phyloP scores from a whole-genome alignment of 257 asterid genomes.

The Scutellaria barbata region DNA sequence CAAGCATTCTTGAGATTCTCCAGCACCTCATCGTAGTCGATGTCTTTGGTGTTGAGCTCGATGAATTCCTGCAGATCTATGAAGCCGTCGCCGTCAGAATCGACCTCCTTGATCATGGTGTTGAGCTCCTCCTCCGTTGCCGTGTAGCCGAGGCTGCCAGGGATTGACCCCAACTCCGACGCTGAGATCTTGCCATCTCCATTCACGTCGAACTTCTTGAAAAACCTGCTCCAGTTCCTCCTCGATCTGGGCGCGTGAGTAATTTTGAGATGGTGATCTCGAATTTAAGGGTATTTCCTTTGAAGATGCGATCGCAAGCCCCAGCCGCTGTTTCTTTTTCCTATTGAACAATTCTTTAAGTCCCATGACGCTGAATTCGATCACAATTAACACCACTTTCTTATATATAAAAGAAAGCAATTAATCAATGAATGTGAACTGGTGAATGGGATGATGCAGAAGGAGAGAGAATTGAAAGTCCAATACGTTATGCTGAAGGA shows the following conservation, averaged over 20 bases:
- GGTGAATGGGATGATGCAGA: too few species aligned
- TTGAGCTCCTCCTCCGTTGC: background rate
- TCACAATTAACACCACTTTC: too few species aligned
- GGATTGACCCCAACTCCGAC: background rate
- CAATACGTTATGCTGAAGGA: too few species aligned
- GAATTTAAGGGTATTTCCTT: too few species aligned
- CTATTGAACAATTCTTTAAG: background rate
- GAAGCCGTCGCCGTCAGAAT: conserved; percentile 1
- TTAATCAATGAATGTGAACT: too few species aligned
- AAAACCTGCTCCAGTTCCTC: conserved; percentile 2
- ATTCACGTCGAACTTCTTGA: conserved; percentile 7
- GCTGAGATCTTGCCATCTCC: conserved; percentile 14
- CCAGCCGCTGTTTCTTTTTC: background rate
- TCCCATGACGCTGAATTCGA: background rate
- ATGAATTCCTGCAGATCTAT: conserved; percentile 17
- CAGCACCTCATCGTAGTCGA: conserved; percentile 13
- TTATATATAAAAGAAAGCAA: too few species aligned
- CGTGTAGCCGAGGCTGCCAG: background rate
- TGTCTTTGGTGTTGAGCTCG: conserved; percentile 17
- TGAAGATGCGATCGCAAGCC: background rate
- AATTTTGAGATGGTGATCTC: background rate
- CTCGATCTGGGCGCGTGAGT: background rate
- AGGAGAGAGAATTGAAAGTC: too few species aligned
- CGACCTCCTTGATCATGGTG: conserved; percentile 14
- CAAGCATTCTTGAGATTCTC: conserved; percentile 1